Base-by-base conservation (phyloP, 805 yeast species). In the Zygotorulaspora danielsina region DNA sequence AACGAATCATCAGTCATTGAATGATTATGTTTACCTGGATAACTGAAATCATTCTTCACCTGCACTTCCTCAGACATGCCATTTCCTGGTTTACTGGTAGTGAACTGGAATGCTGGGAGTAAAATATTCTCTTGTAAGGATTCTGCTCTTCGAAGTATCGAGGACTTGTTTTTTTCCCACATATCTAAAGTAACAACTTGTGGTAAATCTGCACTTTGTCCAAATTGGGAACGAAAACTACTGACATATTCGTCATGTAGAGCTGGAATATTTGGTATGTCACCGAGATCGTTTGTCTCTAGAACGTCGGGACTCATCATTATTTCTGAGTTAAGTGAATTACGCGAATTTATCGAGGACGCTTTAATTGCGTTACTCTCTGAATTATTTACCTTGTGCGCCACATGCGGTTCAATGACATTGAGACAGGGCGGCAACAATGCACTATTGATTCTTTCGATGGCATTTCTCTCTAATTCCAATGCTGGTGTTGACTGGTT, bases 401-500 rank as follows among this genome's bases (percentile, higher is more conserved):
- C 36, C n/a, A 32, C 32, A 1, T 40, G 27, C 8, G 37, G 36
- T 13, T 38, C 47, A 24, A 38, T 39, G 11, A 39, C 26, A 19
- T 41, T 39, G 29, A 53, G 36, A 34, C 55, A 44, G 16, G 65
- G 58, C 4, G 66, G 67, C 19, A 63, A 32, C 21, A 63, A 42
- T 2, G 58, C 55, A 41, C 55, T 56, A 34, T 61, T 54, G 12
- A 57, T 56, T 29, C 64, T 52, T 19, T 45, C 56, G 16, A 60
- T 43, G 2, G 64, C 63, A 29, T 48, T 41, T 38, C 50, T 57
- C 42, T 58, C 62, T 24, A 49, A 30, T 25, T 50, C 48, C 26
- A 59, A 31, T 22, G 49, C 47, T 7, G 50, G 52, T 8, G 45
- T 27, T 4, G 41, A 35, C 3, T 38, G 28, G 4, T 20, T 20